Evolutionary conservation across 176 grass and related monocot species (phyloP), one percentile per base, ranked within the genome.

Genomic region (Urochloa ruziziensis): DNA sequence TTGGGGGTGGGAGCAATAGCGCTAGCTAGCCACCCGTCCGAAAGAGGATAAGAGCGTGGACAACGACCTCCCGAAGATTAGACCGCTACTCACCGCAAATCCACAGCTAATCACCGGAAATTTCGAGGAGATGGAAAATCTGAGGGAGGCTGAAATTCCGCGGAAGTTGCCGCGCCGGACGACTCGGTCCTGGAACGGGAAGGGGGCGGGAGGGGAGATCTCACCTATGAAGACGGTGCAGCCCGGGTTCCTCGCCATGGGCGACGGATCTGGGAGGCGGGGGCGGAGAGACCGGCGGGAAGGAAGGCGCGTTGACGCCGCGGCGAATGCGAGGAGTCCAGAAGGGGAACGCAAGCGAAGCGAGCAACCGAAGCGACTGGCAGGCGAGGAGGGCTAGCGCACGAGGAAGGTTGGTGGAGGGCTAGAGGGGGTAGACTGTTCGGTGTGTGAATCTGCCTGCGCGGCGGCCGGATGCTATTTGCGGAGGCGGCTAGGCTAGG

Each of bases 201-300:
- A 0, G 59, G 46, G 28, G 19, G 58, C 6, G n/a, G 52, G 44
- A 76, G 23, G 0, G 18, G 74, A 68, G 49, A 87, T 81, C 84
- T 84, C 72, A 97, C 94, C 94, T 87, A 97, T 91, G 89, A 85
- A 97, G 68, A 97, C 94, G 60, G 86, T 72, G 82, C 84, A 87
- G 47, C 78, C 69, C 60, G 94, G 91, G 73, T 97, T 89, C 75
- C 89, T 88, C 77, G 94, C 54, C 94, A 94, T 97, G 18, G 86
- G 25, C 29, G 19, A 46, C 75, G 75, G 80, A 89, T 87, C 87
- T 80, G 72, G 36, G 53, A 71, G 21, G 9, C 19, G 62, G 19
- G 19, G 49, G 57, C 9, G 19, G 21, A 35, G 10, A 29, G 59
- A n/a, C 13, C 59, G 25, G 11, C 60, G 35, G 33, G 19, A 10